A percentile compares a stretch with the other conserved stretches of the same genome.
phyloP scores from a whole-genome alignment of 768 basidiomycete species.

The Psilocybe subaeruginosa region DNA sequence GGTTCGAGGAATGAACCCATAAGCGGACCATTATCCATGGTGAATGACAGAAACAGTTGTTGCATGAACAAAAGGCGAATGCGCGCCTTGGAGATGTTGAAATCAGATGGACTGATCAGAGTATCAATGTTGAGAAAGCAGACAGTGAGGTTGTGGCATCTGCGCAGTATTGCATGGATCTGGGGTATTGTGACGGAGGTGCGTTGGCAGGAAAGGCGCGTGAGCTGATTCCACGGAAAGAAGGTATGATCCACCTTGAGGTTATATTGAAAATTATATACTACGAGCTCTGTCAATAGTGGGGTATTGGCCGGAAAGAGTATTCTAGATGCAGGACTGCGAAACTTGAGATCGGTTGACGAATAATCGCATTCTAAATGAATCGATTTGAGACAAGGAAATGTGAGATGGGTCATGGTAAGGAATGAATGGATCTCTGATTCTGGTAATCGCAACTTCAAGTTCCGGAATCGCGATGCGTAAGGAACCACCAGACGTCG shows the following conservation, averaged over 20 bases:
- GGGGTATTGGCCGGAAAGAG: neutral
- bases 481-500: neutral
- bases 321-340: neutral
- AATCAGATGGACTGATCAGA: neutral
- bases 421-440: neutral
- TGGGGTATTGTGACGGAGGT: neutral
- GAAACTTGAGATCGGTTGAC: neutral
- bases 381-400: conserved; percentile 3
- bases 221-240: conserved; percentile 3
- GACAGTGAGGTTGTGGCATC: neutral
- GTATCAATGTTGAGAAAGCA: neutral
- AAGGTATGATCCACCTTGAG: neutral
- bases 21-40: neutral
- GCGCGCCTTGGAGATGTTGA: neutral
- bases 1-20: conserved; percentile 4
- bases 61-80: neutral
- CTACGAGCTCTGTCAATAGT: conserved; percentile 5
- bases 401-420: neutral
- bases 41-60: neutral
- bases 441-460: neutral
- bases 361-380: neutral
- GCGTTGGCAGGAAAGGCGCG: conserved; percentile 2
- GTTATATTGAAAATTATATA: conserved; percentile 2
- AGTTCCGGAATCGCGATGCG: neutral
- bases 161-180: neutral